phyloP scores from a whole-genome alignment of 129 eudicot species.

The Deinandra increscens region DNA sequence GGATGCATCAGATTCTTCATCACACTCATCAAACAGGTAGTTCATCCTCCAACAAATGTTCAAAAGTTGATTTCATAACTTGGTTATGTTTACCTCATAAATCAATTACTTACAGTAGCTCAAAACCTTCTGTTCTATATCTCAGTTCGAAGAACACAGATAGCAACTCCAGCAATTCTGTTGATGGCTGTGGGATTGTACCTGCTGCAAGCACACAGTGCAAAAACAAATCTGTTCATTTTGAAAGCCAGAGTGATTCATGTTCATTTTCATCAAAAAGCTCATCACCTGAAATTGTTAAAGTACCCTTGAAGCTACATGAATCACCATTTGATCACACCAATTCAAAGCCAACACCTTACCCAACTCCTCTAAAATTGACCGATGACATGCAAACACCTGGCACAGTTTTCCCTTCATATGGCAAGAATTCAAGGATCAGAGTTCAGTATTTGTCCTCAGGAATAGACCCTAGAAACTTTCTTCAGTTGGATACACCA shows the following conservation, averaged over 20 bases:
- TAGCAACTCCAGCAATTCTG: slow-evolving; percentile 30
- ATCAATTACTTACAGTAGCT: slow-evolving; percentile 10
- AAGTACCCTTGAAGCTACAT: slow-evolving; percentile 33
- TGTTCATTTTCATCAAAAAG: slow-evolving; percentile 47
- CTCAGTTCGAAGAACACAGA: slow-evolving; percentile 14
- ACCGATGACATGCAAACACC: slow-evolving; percentile 92
- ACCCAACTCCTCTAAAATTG: slow-evolving; percentile 74
- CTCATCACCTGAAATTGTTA: slow-evolving; percentile 33
- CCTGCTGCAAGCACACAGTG: slow-evolving; percentile 34
- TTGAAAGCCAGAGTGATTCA: slow-evolving; percentile 42
- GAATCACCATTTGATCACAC: slow-evolving; percentile 30
- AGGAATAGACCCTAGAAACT: slow-evolving; percentile 44
- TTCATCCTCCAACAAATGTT: slow-evolving; percentile 2
- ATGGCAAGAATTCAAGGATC: slow-evolving; percentile 53
- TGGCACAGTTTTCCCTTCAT: slow-evolving; percentile 76
- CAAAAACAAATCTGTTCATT: slow-evolving; percentile 62
- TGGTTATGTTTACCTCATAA: neutral
- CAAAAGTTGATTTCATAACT: neutral
- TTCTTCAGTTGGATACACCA: slow-evolving; percentile 31
- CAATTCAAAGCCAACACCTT: slow-evolving; percentile 56
- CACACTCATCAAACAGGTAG: slow-evolving; percentile 51
- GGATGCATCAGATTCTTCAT: slow-evolving; percentile 35
- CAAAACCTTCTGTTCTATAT: neutral
- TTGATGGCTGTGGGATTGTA: slow-evolving; percentile 25
- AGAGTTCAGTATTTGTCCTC: slow-evolving; percentile 74